These are phyloP conservation scores for Phytophthora aleatoria DNA, from an alignment of 352 stramenopile species.

Conservation along the genomic window DNA sequence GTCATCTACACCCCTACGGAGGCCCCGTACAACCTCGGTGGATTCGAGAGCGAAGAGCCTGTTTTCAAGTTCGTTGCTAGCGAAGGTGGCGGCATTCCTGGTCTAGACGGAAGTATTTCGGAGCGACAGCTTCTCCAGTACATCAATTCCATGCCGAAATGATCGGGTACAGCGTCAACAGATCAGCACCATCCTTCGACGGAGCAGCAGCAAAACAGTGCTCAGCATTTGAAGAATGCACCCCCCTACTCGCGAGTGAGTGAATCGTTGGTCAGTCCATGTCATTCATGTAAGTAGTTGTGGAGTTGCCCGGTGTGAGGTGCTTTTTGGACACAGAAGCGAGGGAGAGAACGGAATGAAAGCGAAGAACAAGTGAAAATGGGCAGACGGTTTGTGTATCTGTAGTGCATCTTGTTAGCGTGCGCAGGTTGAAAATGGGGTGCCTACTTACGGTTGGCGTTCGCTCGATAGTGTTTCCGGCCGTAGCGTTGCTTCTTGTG, in stretches of 20 bases:
- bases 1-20: constrained; percentile 88
- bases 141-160: constrained; percentile 76
- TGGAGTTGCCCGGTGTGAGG: constrained; percentile 25
- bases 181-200: constrained; percentile 21
- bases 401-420: constrained; percentile 14
- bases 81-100: constrained; percentile 79
- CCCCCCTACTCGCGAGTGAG: constrained; percentile 58
- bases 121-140: constrained; percentile 80
- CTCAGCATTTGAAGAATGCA: constrained; percentile 40
- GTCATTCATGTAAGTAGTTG: constrained; percentile 51
- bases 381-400: constrained; percentile 22
- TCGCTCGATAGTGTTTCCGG: constrained; percentile 77
- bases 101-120: constrained; percentile 83
- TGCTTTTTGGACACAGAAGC: constrained; percentile 37
- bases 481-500: constrained; percentile 70
- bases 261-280: constrained; percentile 76
- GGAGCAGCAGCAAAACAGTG: constrained; percentile 24
- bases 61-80: constrained; percentile 92
- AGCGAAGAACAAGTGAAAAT: constrained; percentile 29
- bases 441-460: constrained; percentile 61
- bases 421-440: constrained; percentile 7
- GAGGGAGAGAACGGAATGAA: constrained; percentile 32
- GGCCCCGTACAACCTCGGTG: constrained; percentile 84
- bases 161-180: constrained; percentile 22
- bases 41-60: constrained; percentile 83